Conservation (phyloP, 345 rosid species). For the Populus deltoides region DNA sequence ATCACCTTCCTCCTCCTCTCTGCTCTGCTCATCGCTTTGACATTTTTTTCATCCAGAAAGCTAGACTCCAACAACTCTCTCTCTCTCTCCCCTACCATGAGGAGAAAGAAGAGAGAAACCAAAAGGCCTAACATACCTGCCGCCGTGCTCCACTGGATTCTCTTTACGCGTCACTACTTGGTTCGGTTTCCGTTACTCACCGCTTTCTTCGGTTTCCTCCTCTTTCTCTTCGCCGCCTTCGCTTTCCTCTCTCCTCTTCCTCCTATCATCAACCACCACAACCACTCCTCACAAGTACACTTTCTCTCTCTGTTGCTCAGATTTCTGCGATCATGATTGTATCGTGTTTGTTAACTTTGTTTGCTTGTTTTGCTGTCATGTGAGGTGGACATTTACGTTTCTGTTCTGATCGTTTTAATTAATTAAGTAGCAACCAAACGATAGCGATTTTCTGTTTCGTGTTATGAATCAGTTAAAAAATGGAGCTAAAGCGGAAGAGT, state of each 20-base stretch:
- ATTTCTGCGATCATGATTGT: not conserved
- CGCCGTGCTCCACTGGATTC: conserved; percentile 27
- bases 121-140: conserved; percentile 22
- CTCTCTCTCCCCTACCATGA: conserved; percentile 18
- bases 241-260: conserved; percentile 51
- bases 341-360: not conserved
- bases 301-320: not conserved
- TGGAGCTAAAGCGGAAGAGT: conserved; percentile 23
- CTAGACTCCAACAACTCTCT: not conserved
- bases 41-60: not conserved
- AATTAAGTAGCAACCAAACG: not conserved
- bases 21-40: not conserved
- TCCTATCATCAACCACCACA: conserved; percentile 29
- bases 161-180: conserved; percentile 46
- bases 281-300: conserved; percentile 27
- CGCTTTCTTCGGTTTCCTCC: conserved; percentile 52
- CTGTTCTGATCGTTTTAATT: not conserved
- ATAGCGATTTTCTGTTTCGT: conserved; percentile 2
- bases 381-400: not conserved
- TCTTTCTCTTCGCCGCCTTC: conserved; percentile 52
- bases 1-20: not conserved
- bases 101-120: conserved; percentile 40
- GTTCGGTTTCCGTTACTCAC: conserved; percentile 63
- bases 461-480: conserved; percentile 22
- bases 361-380: not conserved